Evolutionary conservation across 768 basidiomycete genomes (phyloP), one percentile per base, ranked within the genome.

Genomic region (Cytidiella melzeri): DNA sequence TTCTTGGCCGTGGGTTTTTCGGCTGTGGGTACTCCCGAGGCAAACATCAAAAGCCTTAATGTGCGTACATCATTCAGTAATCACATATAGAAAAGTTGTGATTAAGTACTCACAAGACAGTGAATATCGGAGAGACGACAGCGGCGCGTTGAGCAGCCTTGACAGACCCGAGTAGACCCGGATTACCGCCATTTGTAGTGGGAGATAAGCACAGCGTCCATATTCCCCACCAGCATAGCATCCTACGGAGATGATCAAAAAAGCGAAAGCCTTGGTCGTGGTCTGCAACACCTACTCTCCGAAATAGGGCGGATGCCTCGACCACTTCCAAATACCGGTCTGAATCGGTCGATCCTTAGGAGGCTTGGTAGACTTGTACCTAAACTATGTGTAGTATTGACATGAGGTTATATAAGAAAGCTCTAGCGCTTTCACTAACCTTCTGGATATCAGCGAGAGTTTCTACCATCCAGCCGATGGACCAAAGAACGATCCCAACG

Each of bases 231-330:
- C 80, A 82, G 56, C 77, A 80, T 50, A 80, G 61, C 47, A 80
- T 81, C 60, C 77, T 79, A 18, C 21, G 20, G 2, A 3, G 25
- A 18, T 9, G 18, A 50, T 53, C 23, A 13, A 55, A 23, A 57
- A 27, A 3, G 6, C 20, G 37, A 39, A 30, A 5, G 12, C 9
- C 2, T 19, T 23, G 25, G 40, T 20, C 5, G 51, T 18, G 13
- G 26, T 47, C 55, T 51, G 57, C 58, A 24, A 57, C 58, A 20
- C 41, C 59, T 65, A 81, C 77, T 86, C 84, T 59, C 83, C 83
- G 56, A 84, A 84, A 60, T 84, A 86, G 1, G 82, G 79, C 18
- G 84, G 83, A 55, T 86, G 82, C 3, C 83, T 73, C 20, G 77
- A 76, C 72, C 73, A 80, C 11, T 60, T 66, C 80, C 80, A 80